Percentiles rank a stretch among this genome's conserved stretches.
phyloP scores from a whole-genome alignment of 495 filamentous ascomycete genomes.

The Trichoderma gamsii region DNA sequence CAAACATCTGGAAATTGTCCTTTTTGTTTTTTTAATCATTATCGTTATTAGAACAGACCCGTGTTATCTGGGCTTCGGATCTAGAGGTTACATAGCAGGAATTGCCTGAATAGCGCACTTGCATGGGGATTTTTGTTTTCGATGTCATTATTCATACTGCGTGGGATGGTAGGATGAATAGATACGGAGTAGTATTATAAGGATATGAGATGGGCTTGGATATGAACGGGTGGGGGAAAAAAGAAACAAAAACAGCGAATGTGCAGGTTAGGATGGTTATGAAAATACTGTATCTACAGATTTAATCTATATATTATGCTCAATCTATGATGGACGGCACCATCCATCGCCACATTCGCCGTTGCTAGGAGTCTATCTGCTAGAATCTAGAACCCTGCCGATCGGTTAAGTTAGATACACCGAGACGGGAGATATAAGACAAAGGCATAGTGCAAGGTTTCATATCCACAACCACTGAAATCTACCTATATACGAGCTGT shows the following conservation, averaged over 20 bases:
- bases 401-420: too few relatives aligned
- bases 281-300: not conserved
- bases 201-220: constrained; percentile 1
- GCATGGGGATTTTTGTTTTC: not conserved
- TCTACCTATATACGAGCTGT: too few relatives aligned
- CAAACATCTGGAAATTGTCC: not conserved
- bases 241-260: not conserved
- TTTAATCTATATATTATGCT: not conserved
- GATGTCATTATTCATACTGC: not conserved
- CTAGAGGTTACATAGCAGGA: constrained; percentile 5
- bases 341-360: too few relatives aligned
- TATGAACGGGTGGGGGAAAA: not conserved
- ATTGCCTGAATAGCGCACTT: not conserved
- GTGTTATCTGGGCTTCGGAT: constrained; percentile 4
- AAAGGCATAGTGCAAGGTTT: too few relatives aligned
- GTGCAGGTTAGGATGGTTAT: not conserved
- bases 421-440: too few relatives aligned
- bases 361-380: too few relatives aligned
- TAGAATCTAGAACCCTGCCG: too few relatives aligned
- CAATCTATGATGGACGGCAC: too few relatives aligned
- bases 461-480: not conserved
- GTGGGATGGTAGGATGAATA: not conserved
- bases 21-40: not conserved
- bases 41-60: not conserved
- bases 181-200: not conserved